These are phyloP conservation scores for Coemansia erecta DNA, from an alignment of 192 early-diverging fungal species.

Conservation along the genomic window DNA sequence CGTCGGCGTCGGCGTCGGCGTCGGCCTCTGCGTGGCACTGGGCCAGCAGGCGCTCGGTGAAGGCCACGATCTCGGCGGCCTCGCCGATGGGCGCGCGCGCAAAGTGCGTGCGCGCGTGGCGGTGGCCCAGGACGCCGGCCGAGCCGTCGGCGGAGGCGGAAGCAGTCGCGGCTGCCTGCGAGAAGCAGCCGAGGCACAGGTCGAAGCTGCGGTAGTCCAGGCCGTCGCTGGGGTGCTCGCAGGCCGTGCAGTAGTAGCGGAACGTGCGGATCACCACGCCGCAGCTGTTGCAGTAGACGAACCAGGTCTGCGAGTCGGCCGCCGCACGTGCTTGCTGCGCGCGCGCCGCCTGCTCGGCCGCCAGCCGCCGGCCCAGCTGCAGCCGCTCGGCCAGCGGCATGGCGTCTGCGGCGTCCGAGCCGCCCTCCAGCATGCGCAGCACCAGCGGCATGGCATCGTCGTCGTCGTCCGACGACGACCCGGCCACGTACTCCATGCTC, in stretches of 20 bases:
- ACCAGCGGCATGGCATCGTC: constrained; percentile 34
- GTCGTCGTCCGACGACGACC: neutral
- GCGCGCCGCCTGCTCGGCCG: neutral
- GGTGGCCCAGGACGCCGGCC: constrained; percentile 55
- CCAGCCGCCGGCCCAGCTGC: constrained; percentile 5
- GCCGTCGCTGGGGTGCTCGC: constrained; percentile 68
- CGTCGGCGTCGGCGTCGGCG: neutral
- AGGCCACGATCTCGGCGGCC: constrained; percentile 34
- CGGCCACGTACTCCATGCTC: constrained; percentile 46
- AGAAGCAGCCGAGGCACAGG: constrained; percentile 71
- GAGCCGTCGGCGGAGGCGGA: constrained; percentile 46
- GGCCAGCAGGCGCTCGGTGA: constrained; percentile 21
- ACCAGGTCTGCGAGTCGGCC: constrained; percentile 56
- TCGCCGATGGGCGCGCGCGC: constrained; percentile 55
- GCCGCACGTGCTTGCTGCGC: neutral
- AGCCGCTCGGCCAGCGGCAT: constrained; percentile 36
- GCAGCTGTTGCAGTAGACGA: constrained; percentile 78
- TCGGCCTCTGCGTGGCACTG: neutral
- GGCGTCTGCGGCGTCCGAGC: constrained; percentile 11
- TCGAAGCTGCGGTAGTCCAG: constrained; percentile 70
- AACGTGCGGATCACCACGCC: constrained; percentile 75
- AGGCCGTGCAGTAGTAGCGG: constrained; percentile 81
- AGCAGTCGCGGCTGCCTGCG: no score
- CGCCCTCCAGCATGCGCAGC: constrained; percentile 31
- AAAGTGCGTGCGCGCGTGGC: constrained; percentile 78